phyloP scores from a whole-genome alignment of 108 stramenopile genomes.

The Nannochloropsis salina region DNA sequence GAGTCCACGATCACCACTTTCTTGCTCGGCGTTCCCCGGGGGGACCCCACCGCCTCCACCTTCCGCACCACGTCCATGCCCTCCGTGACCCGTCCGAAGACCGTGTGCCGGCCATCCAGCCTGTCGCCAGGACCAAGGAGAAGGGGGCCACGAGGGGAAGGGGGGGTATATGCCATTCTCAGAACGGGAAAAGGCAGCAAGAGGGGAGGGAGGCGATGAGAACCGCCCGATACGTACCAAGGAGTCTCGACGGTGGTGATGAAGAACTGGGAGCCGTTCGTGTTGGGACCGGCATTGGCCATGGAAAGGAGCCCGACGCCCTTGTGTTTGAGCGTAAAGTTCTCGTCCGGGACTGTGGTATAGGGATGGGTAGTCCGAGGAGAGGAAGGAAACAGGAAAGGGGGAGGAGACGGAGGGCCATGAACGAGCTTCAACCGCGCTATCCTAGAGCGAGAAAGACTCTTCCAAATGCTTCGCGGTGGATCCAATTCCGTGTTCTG shows the following conservation, averaged over 20 bases:
- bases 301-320: conserved; percentile 58
- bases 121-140: background rate
- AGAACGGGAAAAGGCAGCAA: too few relatives aligned
- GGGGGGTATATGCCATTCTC: background rate
- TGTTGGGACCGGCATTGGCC: conserved; percentile 60
- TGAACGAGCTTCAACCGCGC: too few relatives aligned
- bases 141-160: background rate
- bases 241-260: conserved; percentile 81
- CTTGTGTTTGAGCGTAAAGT: conserved; percentile 60
- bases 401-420: too few relatives aligned
- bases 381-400: too few relatives aligned
- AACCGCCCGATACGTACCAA: conserved; percentile 61
- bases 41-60: conserved; percentile 46
- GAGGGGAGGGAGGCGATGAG: background rate
- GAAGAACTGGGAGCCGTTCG: conserved; percentile 76
- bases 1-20: conserved; percentile 51
- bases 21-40: conserved; percentile 29
- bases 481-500: conserved; percentile 56
- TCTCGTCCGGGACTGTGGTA: conserved; percentile 50
- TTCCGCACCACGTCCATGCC: conserved; percentile 48
- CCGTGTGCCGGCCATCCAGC: conserved; percentile 36
- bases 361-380: too few relatives aligned
- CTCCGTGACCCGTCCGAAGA: conserved; percentile 53
- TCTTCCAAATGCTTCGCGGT: conserved; percentile 32
- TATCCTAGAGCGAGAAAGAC: too few relatives aligned